phyloP scores from a whole-genome alignment of 148 eudicot genomes.

The Chenopodium formosanum region DNA sequence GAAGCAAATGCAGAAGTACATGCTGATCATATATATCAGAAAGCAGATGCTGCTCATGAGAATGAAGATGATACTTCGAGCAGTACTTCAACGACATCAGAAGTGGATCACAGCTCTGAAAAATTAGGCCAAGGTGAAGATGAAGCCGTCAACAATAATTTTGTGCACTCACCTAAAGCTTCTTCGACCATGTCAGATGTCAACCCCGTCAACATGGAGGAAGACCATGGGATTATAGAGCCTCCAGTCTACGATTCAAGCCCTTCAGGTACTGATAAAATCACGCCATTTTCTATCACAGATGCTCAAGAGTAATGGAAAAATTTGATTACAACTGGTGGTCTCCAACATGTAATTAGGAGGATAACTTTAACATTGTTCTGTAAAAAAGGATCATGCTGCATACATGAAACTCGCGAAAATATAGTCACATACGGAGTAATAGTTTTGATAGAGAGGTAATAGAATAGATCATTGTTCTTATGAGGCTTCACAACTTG shows the following conservation, averaged over 20 bases:
- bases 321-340: not conserved
- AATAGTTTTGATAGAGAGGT: not conserved
- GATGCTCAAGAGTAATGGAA: slow-evolving; percentile 16
- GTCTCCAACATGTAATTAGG: not conserved
- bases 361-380: not conserved
- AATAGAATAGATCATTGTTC: not conserved
- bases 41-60: slow-evolving; percentile 17
- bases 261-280: slow-evolving; percentile 44
- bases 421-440: not conserved
- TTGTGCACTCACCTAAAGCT: slow-evolving; percentile 28
- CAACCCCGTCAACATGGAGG: slow-evolving; percentile 20
- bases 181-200: slow-evolving; percentile 29
- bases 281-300: slow-evolving; percentile 29
- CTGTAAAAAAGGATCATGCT: not conserved
- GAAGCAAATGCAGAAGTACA: not conserved
- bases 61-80: slow-evolving; percentile 27
- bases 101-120: slow-evolving; percentile 32
- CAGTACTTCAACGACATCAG: slow-evolving; percentile 21
- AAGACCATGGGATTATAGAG: slow-evolving; percentile 34
- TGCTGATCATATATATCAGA: not conserved
- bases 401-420: not conserved
- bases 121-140: slow-evolving; percentile 22
- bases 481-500: not conserved
- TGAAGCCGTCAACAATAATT: slow-evolving; percentile 30
- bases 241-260: slow-evolving; percentile 86